Percentiles rank a stretch among this genome's conserved stretches.
Conservation (phyloP, 257 asterid genomes). For the Penstemon eatonii region DNA sequence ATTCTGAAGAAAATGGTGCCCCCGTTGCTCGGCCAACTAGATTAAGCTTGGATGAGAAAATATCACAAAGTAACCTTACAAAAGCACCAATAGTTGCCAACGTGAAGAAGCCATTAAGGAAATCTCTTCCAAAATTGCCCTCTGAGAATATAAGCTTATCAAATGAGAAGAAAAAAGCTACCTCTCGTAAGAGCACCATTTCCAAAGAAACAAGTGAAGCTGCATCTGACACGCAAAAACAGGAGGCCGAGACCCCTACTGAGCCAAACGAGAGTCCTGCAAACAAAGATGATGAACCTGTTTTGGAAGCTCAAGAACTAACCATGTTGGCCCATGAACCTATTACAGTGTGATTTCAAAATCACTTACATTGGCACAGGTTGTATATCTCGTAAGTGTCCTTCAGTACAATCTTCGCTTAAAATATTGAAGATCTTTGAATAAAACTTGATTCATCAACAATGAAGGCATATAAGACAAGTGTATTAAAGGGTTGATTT, state of each 20-base stretch:
- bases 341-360: slow-evolving; percentile 39
- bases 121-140: slow-evolving; percentile 85
- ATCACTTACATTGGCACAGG: slow-evolving; percentile 6
- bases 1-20: slow-evolving; percentile 50
- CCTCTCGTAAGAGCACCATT: slow-evolving; percentile 37
- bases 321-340: slow-evolving; percentile 28
- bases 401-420: slow-evolving; percentile 28
- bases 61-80: slow-evolving; percentile 37
- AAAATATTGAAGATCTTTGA: slow-evolving; percentile 13
- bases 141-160: slow-evolving; percentile 60
- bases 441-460: slow-evolving; percentile 21
- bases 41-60: slow-evolving; percentile 72
- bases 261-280: slow-evolving; percentile 32
- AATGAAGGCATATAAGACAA: slow-evolving; percentile 31
- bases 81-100: slow-evolving; percentile 43
- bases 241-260: slow-evolving; percentile 15
- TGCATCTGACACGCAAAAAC: slow-evolving; percentile 19
- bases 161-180: slow-evolving; percentile 43
- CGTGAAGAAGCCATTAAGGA: slow-evolving; percentile 65
- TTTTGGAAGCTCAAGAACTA: slow-evolving; percentile 37
- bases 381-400: slow-evolving; percentile 4
- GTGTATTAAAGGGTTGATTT: slow-evolving; percentile 37
- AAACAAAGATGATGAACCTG: slow-evolving; percentile 26
- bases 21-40: slow-evolving; percentile 42
- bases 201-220: slow-evolving; percentile 43